A percentile compares a stretch with the other conserved stretches of the same genome.
Evolutionary conservation across 768 basidiomycete genomes (phyloP).

Genomic region (Pleurotus cornucopiae): DNA sequence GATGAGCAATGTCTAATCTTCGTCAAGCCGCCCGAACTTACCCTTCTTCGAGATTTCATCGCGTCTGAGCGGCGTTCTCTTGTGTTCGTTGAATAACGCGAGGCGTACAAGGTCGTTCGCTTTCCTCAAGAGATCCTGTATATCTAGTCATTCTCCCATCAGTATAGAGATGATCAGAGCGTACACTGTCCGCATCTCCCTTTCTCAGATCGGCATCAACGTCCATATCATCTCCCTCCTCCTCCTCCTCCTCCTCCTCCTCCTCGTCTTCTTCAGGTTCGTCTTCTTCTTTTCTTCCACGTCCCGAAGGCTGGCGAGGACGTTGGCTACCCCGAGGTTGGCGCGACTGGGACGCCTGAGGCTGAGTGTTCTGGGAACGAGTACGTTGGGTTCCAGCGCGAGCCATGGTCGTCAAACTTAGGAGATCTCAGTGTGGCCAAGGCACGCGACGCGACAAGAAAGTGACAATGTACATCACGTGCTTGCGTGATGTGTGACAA

Average conservation of each 20-base stretch:
- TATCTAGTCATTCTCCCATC: neutral
- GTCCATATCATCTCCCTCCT: constrained; percentile 30
- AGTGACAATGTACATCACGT: neutral
- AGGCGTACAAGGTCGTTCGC: constrained; percentile 73
- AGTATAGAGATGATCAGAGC: neutral
- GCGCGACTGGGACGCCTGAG: neutral
- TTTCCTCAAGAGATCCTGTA: constrained; percentile 59
- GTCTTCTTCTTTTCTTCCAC: constrained; percentile 20
- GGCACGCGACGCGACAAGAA: neutral
- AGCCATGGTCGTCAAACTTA: neutral
- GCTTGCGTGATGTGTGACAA: neutral
- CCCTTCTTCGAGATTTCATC: constrained; percentile 91
- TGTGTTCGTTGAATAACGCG: constrained; percentile 78
- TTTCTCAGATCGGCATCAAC: constrained; percentile 22
- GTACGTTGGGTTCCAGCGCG: neutral
- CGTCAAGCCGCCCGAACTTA: constrained; percentile 15
- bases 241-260: constrained; percentile 34
- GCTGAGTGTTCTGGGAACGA: neutral
- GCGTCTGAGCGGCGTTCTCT: constrained; percentile 58
- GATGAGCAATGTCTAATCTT: neutral
- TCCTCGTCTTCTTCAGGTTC: constrained; percentile 18
- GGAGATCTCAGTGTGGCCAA: neutral
- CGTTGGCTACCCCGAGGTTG: neutral
- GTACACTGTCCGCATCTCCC: constrained; percentile 17
- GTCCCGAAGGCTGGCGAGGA: constrained; percentile 11